Evolutionary conservation across 148 eudicot genomes (phyloP).

Genomic region (Silene uniflora): DNA sequence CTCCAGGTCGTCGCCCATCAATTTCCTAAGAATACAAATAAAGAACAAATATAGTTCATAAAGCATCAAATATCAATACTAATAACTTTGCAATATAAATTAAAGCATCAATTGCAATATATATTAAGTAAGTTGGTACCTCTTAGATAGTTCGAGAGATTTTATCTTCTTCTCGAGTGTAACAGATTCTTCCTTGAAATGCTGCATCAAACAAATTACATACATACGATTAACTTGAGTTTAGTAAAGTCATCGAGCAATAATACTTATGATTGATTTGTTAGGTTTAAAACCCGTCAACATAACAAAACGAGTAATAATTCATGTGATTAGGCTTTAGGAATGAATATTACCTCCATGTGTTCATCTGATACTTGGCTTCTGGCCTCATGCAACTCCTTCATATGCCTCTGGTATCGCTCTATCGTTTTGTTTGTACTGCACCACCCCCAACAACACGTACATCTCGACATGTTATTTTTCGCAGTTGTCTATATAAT

Average conservation of each 20-base stretch:
- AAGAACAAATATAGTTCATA: no score
- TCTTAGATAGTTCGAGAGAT: slow-evolving; percentile 42
- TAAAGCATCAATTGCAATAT: no score
- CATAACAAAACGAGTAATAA: no score
- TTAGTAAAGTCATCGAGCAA: no score
- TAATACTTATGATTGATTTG: no score
- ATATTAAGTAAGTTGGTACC: slow-evolving; percentile 36
- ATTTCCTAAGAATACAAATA: slow-evolving; percentile 36
- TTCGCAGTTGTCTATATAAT: no score
- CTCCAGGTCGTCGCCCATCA: slow-evolving; percentile 54
- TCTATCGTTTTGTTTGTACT: slow-evolving; percentile 46
- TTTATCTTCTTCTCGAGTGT: slow-evolving; percentile 41
- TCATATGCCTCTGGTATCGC: slow-evolving; percentile 42
- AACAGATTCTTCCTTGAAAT: slow-evolving; percentile 36
- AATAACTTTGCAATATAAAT: no score
- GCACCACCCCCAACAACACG: slow-evolving; percentile 24
- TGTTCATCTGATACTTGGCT: slow-evolving; percentile 21
- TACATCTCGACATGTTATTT: no score
- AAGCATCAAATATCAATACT: no score
- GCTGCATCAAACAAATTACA: slow-evolving; percentile 18
- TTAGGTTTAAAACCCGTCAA: no score
- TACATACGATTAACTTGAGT: no score
- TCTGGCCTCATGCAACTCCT: slow-evolving; percentile 23
- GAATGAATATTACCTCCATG: slow-evolving; percentile 29
- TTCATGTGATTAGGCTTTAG: no score